These are phyloP conservation scores for Monosporozyma unispora DNA, from an alignment of 805 yeast species.

Conservation along the genomic window DNA sequence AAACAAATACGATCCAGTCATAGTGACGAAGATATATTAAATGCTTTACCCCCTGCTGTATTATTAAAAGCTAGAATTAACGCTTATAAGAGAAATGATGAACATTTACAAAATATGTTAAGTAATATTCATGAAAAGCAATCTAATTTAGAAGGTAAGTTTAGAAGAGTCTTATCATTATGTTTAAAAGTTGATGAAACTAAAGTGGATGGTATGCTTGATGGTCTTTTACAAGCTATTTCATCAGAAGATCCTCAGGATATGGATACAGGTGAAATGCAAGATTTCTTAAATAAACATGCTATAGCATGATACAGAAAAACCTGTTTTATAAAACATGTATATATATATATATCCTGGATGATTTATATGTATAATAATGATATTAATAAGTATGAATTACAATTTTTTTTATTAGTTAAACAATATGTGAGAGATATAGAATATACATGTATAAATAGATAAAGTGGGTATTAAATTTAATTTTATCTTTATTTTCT, in stretches of 20 bases:
- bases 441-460: too few relatives aligned
- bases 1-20: constrained; percentile 15
- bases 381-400: neutral
- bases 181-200: constrained; percentile 83
- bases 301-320: constrained; percentile 24
- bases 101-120: constrained; percentile 44
- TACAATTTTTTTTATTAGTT: neutral
- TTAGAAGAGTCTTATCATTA: constrained; percentile 77
- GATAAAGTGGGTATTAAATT: too few relatives aligned
- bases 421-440: too few relatives aligned
- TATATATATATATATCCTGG: neutral
- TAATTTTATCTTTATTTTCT: constrained; percentile 8
- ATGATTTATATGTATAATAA: neutral
- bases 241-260: constrained; percentile 70
- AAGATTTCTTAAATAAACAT: constrained; percentile 44
- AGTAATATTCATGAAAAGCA: constrained; percentile 45
- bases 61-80: constrained; percentile 67
- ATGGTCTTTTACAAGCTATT: constrained; percentile 81
- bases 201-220: constrained; percentile 71
- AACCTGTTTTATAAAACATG: too few relatives aligned
- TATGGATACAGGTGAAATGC: constrained; percentile 43
- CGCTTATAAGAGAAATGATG: constrained; percentile 70
- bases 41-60: constrained; percentile 28
- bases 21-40: constrained; percentile 11
- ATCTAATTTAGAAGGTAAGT: constrained; percentile 58